Evolutionary conservation across 306 rosid genomes (phyloP), one percentile per base, ranked within the genome.

Genomic region (Dalbergia cochinchinensis): DNA sequence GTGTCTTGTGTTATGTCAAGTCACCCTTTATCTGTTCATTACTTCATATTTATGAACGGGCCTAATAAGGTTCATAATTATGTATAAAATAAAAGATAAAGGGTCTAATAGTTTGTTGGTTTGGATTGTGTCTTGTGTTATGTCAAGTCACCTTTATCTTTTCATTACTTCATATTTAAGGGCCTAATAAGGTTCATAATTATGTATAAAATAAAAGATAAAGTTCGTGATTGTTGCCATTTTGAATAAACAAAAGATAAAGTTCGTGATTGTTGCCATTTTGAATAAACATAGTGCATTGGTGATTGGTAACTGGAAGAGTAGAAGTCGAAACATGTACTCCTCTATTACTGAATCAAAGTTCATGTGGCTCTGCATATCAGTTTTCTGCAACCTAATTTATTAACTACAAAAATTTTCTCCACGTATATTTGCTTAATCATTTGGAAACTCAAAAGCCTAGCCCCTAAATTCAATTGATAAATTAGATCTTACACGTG

Each of bases 191-290:
- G n/a, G n/a, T n/a, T n/a, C n/a, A n/a, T n/a, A n/a, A n/a, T n/a
- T n/a, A n/a, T n/a, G n/a, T n/a, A n/a, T n/a, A n/a, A n/a, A n/a
- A n/a, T n/a, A n/a, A n/a, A n/a, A n/a, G n/a, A n/a, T n/a, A n/a
- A n/a, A n/a, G n/a, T n/a, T n/a, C n/a, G n/a, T n/a, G n/a, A n/a
- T n/a, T n/a, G n/a, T n/a, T n/a, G n/a, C n/a, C n/a, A n/a, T n/a
- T n/a, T n/a, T n/a, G n/a, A n/a, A n/a, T n/a, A n/a, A n/a, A n/a
- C n/a, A n/a, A n/a, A n/a, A n/a, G n/a, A n/a, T n/a, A n/a, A n/a
- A 82, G 65, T 62, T 13, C 1, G 4, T 8, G 41, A 42, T 71
- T 82, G 14, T 57, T 26, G 55, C 37, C 77, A 35, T 42, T 79
- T 75, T 75, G 58, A 62, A 54, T 57, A 54, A 54, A 54, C 7